These are phyloP conservation scores for Drechmeria coniospora DNA, from an alignment of 2,329 filamentous ascomycete genomes.

Conservation along the genomic window DNA sequence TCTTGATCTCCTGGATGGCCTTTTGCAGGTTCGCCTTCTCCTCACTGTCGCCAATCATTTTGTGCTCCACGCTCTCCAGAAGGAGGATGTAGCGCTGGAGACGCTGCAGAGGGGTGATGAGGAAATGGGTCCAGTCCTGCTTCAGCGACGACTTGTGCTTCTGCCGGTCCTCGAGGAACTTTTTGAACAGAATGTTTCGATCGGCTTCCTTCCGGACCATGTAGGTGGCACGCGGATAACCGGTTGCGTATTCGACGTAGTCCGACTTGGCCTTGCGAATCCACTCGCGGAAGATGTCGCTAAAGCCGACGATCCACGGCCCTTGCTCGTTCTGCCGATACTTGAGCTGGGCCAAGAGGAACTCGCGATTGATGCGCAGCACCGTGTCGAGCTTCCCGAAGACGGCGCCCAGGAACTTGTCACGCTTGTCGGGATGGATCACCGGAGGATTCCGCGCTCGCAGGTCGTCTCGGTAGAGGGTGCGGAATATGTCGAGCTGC, in stretches of 20 bases:
- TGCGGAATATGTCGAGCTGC: conserved; percentile 70
- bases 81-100: conserved; percentile 82
- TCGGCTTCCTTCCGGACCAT: conserved; percentile 72
- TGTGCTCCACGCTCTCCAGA: conserved; percentile 67
- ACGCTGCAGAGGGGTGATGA: conserved; percentile 85
- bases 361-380: conserved; percentile 81
- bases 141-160: conserved; percentile 67
- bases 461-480: conserved; percentile 74
- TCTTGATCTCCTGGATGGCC: conserved; percentile 83
- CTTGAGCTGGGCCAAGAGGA: conserved; percentile 82
- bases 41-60: conserved; percentile 69
- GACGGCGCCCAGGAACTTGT: conserved; percentile 68
- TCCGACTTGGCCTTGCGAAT: conserved; percentile 80
- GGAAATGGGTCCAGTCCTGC: conserved; percentile 83
- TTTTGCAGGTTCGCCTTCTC: conserved; percentile 73
- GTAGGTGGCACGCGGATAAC: conserved; percentile 72
- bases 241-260: conserved; percentile 84
- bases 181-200: conserved; percentile 70
- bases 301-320: conserved; percentile 85
- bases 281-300: conserved; percentile 96
- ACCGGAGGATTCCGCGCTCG: conserved; percentile 59
- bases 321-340: conserved; percentile 95
- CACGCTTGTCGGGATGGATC: conserved; percentile 60
- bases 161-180: conserved; percentile 69
- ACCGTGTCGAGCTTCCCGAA: conserved; percentile 87